Evolutionary conservation across 1,284 basidiomycete species (phyloP), one percentile per base, ranked within the genome.

Genomic region (Irpex sp.): DNA sequence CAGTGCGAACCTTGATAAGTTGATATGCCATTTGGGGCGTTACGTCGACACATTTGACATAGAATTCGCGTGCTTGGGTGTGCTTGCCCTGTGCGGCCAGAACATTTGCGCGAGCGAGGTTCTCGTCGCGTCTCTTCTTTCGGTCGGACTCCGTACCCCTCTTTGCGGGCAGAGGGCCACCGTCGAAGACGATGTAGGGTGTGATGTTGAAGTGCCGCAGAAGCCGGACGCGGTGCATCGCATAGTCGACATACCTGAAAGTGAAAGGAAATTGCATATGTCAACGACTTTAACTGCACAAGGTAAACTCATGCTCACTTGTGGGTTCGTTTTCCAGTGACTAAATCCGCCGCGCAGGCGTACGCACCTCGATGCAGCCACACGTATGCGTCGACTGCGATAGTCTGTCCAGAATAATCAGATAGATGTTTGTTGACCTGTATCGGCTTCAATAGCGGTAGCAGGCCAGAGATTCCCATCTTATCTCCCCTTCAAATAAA

Each of bases 21-120:
- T 99, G 97, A 73, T 86, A 96, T 4, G 97, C 97, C 93, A 98
- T 97, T 74, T 96, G 89, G 1, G 97, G 97, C 2, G 95, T 98
- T 58, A 99, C 93, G 69, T 99, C 97, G 59, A 98, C 79, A 69
- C 93, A 95, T 76, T 97, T 97, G 66, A 91, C 85, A 74, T 94
- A 99, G 72, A 81, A 85, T 21, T 98, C 96, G 21, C 95, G 82
- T 9, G 97, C 97, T 70, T 94, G 88, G 38, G 79, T 81, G 67
- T 85, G 81, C 71, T 89, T 89, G 11, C 94, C 95, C 74, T 96
- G 90, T 2, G 86, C 82, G 26, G 90, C 82, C 2, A 97, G 79
- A 4, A 83, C 79, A 57, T 90, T 86, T 8, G 93, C 97, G 49
- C 84, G 84, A 1, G 86, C 82, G 51, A 88, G 81, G 71, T 83